Percentiles rank a stretch among this genome's conserved stretches.
Evolutionary conservation across 1,284 basidiomycete species (phyloP).

Genomic region (Austropuccinia psidii): DNA sequence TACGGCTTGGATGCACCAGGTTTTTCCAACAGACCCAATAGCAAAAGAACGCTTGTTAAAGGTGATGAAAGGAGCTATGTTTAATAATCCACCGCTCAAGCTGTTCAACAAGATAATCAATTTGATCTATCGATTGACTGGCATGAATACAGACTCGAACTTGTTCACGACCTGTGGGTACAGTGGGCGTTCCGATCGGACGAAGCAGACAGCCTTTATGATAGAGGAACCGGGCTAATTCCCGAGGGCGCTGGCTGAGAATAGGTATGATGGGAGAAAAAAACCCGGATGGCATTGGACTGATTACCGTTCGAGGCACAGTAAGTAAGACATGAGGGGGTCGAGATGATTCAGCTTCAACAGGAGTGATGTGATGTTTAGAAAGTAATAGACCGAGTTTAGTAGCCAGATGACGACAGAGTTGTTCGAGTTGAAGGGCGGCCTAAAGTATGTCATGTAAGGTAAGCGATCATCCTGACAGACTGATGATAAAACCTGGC

Average conservation of each 20-base stretch:
- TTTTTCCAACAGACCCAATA: too few relatives aligned
- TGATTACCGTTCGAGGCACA: neutral
- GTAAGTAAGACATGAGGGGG: neutral
- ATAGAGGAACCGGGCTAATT: conserved; percentile 61
- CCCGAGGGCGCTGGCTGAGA: conserved; percentile 64
- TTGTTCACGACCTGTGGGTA: conserved; percentile 71
- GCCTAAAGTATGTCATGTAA: neutral
- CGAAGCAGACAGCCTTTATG: conserved; percentile 61
- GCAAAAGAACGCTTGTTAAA: too few relatives aligned
- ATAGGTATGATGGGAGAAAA: conserved; percentile 72
- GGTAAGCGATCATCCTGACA: neutral
- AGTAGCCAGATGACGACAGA: neutral
- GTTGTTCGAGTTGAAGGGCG: neutral
- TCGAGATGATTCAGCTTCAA: neutral
- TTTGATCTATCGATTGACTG: conserved; percentile 59
- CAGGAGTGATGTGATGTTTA: neutral
- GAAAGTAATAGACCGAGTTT: neutral
- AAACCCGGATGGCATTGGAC: neutral
- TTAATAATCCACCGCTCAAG: conserved; percentile 57
- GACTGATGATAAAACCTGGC: neutral
- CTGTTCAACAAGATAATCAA: conserved; percentile 56
- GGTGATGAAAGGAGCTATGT: too few relatives aligned
- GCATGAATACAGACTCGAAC: conserved; percentile 76
- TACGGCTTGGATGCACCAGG: too few relatives aligned
- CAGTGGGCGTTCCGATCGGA: conserved; percentile 74